phyloP scores from a whole-genome alignment of 768 basidiomycete genomes.

The Rhodotorula sphaerocarpa region DNA sequence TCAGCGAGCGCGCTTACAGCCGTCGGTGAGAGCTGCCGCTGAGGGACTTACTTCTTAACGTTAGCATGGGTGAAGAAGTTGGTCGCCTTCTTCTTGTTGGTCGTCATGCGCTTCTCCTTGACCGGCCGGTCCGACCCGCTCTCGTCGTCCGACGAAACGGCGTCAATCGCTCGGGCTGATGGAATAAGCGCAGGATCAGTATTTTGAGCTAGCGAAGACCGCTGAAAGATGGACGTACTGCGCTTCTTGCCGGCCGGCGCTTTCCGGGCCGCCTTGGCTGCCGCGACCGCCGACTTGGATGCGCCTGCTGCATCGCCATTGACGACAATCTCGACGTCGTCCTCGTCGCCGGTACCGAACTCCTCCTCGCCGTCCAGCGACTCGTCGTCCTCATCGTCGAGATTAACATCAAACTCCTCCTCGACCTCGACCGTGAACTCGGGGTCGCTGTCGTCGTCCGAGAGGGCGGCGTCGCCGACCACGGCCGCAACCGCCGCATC shows the following conservation, averaged over 20 bases:
- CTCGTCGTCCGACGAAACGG: constrained; percentile 45
- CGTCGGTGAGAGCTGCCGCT: too few species aligned
- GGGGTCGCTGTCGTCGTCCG: constrained; percentile 28
- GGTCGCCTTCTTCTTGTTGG: constrained; percentile 84
- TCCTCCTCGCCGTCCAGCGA: constrained; percentile 21
- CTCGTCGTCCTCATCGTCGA: constrained; percentile 30
- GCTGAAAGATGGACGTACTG: constrained; percentile 11
- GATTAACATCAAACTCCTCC: constrained; percentile 2
- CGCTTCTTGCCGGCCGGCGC: constrained; percentile 19
- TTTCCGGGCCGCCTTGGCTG: neutral
- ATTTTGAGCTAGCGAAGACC: neutral
- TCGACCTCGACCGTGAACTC: constrained; percentile 27
- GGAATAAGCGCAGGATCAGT: too few species aligned
- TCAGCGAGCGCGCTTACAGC: neutral
- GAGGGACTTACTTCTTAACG: constrained; percentile 33
- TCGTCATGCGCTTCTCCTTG: constrained; percentile 79
- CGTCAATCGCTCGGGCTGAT: constrained; percentile 39
- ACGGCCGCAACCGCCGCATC: constrained; percentile 26
- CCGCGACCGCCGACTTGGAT: too few species aligned
- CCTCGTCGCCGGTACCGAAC: constrained; percentile 34
- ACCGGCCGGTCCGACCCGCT: constrained; percentile 39
- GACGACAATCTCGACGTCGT: constrained; percentile 34
- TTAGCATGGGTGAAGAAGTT: constrained; percentile 49
- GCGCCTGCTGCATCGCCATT: neutral
- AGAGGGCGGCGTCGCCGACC: neutral